Evolutionary conservation across 2,329 filamentous ascomycete genomes (phyloP).

Genomic region (Exophiala xenobiotica): DNA sequence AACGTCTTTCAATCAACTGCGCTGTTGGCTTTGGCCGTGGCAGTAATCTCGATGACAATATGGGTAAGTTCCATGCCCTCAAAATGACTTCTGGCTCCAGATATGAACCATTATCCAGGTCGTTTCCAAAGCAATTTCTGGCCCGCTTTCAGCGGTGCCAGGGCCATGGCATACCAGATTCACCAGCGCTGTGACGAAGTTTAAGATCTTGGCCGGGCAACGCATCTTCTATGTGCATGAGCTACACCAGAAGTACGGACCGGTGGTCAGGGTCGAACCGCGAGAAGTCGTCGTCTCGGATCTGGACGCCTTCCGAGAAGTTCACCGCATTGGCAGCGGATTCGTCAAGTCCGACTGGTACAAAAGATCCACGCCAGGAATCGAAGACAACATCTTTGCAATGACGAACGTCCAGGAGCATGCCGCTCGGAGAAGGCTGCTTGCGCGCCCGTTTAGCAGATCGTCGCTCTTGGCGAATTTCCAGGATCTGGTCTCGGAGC

Average conservation of each 20-base stretch:
- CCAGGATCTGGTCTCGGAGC: slow-evolving; percentile 38
- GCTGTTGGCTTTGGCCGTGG: background rate
- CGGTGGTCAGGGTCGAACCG: slow-evolving; percentile 36
- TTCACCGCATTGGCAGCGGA: slow-evolving; percentile 37
- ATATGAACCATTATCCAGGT: background rate
- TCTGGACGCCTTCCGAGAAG: slow-evolving; percentile 33
- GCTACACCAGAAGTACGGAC: slow-evolving; percentile 24
- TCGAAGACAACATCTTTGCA: slow-evolving; percentile 41
- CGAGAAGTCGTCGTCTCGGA: slow-evolving; percentile 42
- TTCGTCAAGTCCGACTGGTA: slow-evolving; percentile 41
- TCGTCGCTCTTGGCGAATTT: slow-evolving; percentile 35
- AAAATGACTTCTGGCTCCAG: background rate
- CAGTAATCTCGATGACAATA: background rate
- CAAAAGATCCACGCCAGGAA: slow-evolving; percentile 22
- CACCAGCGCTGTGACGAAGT: slow-evolving; percentile 17
- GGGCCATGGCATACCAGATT: slow-evolving; percentile 21
- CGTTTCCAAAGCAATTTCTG: background rate
- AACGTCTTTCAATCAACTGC: background rate
- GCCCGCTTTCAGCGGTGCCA: slow-evolving; percentile 7
- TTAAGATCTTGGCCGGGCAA: slow-evolving; percentile 10
- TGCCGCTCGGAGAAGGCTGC: slow-evolving; percentile 42
- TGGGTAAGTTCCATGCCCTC: background rate
- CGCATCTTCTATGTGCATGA: slow-evolving; percentile 18
- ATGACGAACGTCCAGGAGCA: slow-evolving; percentile 43
- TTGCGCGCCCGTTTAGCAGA: slow-evolving; percentile 44